Evolutionary conservation across 176 grass and related monocot genomes (phyloP).

Genomic region (Alloteropsis semialata): DNA sequence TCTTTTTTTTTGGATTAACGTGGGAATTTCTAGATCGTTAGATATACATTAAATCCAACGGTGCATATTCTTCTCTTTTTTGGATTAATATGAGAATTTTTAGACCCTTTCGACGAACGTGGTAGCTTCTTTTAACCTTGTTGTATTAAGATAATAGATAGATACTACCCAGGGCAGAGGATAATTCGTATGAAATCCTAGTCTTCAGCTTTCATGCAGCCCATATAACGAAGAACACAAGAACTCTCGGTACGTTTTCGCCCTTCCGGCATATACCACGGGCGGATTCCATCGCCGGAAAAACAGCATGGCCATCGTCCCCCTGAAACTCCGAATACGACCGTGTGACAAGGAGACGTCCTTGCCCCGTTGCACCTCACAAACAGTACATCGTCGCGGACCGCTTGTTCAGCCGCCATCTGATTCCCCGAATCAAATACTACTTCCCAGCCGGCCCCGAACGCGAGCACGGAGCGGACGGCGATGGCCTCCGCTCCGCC

Average conservation of each 20-base stretch:
- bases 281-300: background rate
- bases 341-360: background rate
- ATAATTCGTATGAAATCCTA: too few relatives aligned
- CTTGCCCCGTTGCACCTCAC: background rate
- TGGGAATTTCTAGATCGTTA: too few relatives aligned
- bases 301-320: background rate
- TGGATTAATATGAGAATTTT: too few relatives aligned
- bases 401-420: background rate
- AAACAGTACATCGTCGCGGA: background rate
- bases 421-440: constrained; percentile 26
- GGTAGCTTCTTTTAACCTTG: too few relatives aligned
- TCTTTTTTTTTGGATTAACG: too few relatives aligned
- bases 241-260: background rate
- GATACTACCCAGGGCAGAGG: too few relatives aligned
- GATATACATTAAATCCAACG: too few relatives aligned
- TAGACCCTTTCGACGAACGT: too few relatives aligned
- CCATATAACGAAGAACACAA: too few relatives aligned
- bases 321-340: background rate
- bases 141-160: too few relatives aligned
- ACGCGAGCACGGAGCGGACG: background rate
- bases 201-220: too few relatives aligned
- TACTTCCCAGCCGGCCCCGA: background rate
- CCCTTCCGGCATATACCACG: background rate
- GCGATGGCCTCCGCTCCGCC: background rate
- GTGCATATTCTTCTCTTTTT: too few relatives aligned